These are phyloP conservation scores for Hypholoma fasciculare DNA, from an alignment of 768 basidiomycete species.

Conservation along the genomic window DNA sequence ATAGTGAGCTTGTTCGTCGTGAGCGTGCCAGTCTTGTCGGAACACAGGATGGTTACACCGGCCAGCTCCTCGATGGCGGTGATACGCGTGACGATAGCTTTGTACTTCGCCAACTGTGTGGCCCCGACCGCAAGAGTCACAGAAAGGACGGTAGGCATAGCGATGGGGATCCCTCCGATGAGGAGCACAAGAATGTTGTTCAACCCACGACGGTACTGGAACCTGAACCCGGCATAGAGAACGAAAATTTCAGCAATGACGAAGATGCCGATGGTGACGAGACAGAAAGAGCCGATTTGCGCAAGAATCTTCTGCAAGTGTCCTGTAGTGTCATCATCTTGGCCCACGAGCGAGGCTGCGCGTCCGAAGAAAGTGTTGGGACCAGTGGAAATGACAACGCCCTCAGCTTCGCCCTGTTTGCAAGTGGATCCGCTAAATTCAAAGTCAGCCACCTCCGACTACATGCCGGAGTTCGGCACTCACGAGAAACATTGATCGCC, in stretches of 20 bases:
- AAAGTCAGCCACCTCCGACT: slow-evolving; percentile 2
- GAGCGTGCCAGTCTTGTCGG: slow-evolving; percentile 97
- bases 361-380: slow-evolving; percentile 99
- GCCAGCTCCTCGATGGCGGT: slow-evolving; percentile 98
- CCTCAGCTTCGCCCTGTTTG: slow-evolving; percentile 99
- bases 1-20: slow-evolving; percentile 99
- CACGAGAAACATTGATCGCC: slow-evolving; percentile 98
- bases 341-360: slow-evolving; percentile 95
- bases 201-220: slow-evolving; percentile 90
- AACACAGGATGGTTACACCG: slow-evolving; percentile 97
- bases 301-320: slow-evolving; percentile 99
- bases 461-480: slow-evolving; percentile 33
- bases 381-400: slow-evolving; percentile 97
- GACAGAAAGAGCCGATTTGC: slow-evolving; percentile 96
- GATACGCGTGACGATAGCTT: slow-evolving; percentile 99
- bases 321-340: slow-evolving; percentile 96
- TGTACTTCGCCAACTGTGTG: slow-evolving; percentile 98
- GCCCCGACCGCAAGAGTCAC: slow-evolving; percentile 99
- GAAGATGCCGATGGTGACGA: slow-evolving; percentile 95
- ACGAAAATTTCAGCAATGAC: slow-evolving; percentile 92
- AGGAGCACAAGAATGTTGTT: slow-evolving; percentile 97
- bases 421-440: slow-evolving; percentile 85
- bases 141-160: slow-evolving; percentile 98
- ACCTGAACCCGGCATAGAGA: slow-evolving; percentile 91
- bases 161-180: slow-evolving; percentile 99